Percentiles rank a stretch among this genome's conserved stretches.
Conservation (phyloP, 1,284 basidiomycete species). For the Irpex rosettiformis region DNA sequence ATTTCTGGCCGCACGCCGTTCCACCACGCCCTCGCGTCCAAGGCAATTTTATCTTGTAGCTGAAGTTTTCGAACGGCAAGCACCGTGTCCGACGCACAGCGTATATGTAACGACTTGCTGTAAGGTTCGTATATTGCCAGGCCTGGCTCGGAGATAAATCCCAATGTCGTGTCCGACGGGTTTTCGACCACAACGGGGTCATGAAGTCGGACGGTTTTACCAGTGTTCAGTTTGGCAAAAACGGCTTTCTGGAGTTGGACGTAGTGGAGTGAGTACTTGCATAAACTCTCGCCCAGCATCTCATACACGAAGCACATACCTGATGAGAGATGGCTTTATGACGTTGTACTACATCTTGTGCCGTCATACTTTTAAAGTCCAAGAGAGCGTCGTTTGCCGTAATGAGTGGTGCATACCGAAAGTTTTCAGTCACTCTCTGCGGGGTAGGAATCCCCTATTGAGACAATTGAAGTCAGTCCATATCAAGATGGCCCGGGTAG, state of each 20-base stretch:
- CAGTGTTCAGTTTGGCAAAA: constrained; percentile 39
- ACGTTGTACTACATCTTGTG: constrained; percentile 50
- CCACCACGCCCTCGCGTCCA: constrained; percentile 45
- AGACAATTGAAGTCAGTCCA: neutral
- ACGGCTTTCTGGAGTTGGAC: constrained; percentile 39
- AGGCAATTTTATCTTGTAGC: constrained; percentile 46
- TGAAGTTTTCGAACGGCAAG: constrained; percentile 53
- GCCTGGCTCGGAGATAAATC: constrained; percentile 34
- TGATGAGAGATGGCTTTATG: constrained; percentile 77
- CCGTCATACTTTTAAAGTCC: constrained; percentile 56
- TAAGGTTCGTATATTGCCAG: constrained; percentile 38
- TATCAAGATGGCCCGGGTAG: neutral
- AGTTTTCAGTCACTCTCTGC: constrained; percentile 37
- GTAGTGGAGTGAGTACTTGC: neutral
- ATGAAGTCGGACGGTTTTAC: constrained; percentile 45
- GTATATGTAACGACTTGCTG: constrained; percentile 38
- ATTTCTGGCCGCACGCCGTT: constrained; percentile 38
- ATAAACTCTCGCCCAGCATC: neutral
- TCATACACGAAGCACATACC: constrained; percentile 34
- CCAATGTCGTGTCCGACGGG: constrained; percentile 10
- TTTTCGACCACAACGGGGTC: constrained; percentile 28
- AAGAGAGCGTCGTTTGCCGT: constrained; percentile 49
- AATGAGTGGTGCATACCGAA: constrained; percentile 63
- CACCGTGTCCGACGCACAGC: constrained; percentile 46
- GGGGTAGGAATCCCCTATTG: constrained; percentile 41